Evolutionary conservation across 2,329 filamentous ascomycete genomes (phyloP), one percentile per base, ranked within the genome.

Genomic region (Aspergillus thermomutatus): DNA sequence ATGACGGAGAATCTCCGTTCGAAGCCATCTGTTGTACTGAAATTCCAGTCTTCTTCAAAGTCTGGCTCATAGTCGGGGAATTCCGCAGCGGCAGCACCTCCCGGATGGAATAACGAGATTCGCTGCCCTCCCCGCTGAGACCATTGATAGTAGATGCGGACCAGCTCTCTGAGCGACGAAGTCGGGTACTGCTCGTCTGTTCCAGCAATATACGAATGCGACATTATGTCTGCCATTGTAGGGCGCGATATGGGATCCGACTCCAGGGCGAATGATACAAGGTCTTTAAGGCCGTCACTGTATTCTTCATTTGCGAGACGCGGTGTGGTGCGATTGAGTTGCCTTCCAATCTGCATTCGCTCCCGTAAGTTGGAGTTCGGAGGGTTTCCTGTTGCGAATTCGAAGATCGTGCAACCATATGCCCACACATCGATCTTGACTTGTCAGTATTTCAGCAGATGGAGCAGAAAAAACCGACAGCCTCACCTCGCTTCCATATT

Each of bases 1-100:
- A 80, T 74, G 45, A 79, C 73, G 2, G 79, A 80, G 50, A 80
- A 78, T 34, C 79, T 68, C 55, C 77, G 74, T 59, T 87, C 82
- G 61, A 87, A 87, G 14, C 82, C 80, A 60, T 83, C 82, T 2
- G 83, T 86, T 4, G 83, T 85, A 63, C 83, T 87, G 66, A 87
- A 87, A 56, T 85, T 86, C 85, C 85, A 87, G 59, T 85, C 83
- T 43, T 83, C 81, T 3, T 79, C 75, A 0, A 73, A 66, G 3
- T 79, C 75, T 8, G 53, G 25, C 26, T 77, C 73, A 11, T 66
- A 64, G 37, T 75, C 77, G 27, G 80, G 78, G 28, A 80, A 71
- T 57, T 83, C 79, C 31, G 84, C 83, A 11, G 80, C 80, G 17
- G 78, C 79, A 17, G 84, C 84, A 59, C 84, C 84, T 53, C 80